Percentiles rank a stretch among this genome's conserved stretches.
Evolutionary conservation across 768 basidiomycete species (phyloP).

Genomic region (Tricholoma matsutake): DNA sequence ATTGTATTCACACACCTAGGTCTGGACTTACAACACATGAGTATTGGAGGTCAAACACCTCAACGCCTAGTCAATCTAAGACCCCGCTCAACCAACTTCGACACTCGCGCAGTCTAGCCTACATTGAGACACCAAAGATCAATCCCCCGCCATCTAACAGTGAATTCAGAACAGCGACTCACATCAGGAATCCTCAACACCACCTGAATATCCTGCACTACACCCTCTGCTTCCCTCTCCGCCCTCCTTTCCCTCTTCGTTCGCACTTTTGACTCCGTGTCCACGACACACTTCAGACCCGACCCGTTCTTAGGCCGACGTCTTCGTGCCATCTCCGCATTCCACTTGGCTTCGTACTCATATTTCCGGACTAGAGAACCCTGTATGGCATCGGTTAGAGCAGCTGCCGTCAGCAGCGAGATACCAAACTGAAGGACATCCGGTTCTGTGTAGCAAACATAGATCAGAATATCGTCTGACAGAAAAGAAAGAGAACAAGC

Average conservation of each 20-base stretch:
- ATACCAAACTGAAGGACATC: slow-evolving; percentile 52
- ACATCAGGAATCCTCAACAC: slow-evolving; percentile 36
- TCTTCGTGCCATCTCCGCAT: slow-evolving; percentile 12
- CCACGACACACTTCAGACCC: not conserved
- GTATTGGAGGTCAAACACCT: too few species aligned
- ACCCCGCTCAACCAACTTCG: not conserved
- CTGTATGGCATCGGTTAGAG: slow-evolving; percentile 45
- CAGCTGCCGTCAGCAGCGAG: slow-evolving; percentile 51
- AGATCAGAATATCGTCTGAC: not conserved
- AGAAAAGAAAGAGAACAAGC: not conserved
- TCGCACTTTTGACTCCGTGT: slow-evolving; percentile 1
- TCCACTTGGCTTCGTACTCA: slow-evolving; percentile 30
- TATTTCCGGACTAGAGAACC: slow-evolving; percentile 36
- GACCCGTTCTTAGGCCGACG: not conserved
- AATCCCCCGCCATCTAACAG: not conserved
- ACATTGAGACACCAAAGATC: not conserved
- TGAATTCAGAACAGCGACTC: slow-evolving; percentile 11
- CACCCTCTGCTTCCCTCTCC: slow-evolving; percentile 31
- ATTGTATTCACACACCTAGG: too few species aligned
- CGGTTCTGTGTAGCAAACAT: slow-evolving; percentile 35
- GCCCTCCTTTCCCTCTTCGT: slow-evolving; percentile 19
- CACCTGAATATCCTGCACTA: slow-evolving; percentile 36
- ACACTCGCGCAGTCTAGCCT: not conserved
- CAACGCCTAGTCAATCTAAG: too few species aligned
- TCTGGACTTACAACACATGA: too few species aligned